A percentile compares a stretch with the other conserved stretches of the same genome.
Conservation (phyloP, 2,329 filamentous ascomycete genomes). For the Coleophoma eucalyptorum region DNA sequence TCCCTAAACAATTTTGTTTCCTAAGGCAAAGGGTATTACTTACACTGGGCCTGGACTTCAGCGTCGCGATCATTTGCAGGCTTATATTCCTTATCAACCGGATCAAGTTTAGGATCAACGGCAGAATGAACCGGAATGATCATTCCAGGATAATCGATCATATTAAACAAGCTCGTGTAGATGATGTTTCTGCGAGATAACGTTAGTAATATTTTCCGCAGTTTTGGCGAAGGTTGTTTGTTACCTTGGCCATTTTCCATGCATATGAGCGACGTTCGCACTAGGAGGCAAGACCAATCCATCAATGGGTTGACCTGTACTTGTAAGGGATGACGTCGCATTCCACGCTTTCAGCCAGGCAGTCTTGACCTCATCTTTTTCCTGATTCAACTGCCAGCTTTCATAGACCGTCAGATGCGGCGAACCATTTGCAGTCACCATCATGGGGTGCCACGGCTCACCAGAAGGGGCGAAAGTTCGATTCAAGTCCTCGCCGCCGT, state of each 20-base stretch:
- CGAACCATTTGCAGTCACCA: neutral
- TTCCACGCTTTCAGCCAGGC: slow-evolving; percentile 1
- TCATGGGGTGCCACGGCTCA: neutral
- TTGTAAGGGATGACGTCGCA: slow-evolving; percentile 1
- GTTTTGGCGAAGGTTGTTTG: neutral
- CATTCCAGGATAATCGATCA: slow-evolving; percentile 59
- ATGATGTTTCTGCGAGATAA: slow-evolving; percentile 3
- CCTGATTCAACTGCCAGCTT: neutral
- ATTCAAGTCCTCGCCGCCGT: neutral
- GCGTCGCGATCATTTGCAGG: slow-evolving; percentile 1
- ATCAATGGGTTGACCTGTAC: slow-evolving; percentile 4
- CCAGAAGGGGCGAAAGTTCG: neutral
- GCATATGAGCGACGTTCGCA: slow-evolving; percentile 1
- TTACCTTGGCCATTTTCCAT: slow-evolving; percentile 1
- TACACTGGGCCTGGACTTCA: slow-evolving; percentile 4
- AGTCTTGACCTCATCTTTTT: neutral
- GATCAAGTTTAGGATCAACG: slow-evolving; percentile 5
- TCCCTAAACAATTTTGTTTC: too few relatives aligned
- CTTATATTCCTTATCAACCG: slow-evolving; percentile 2
- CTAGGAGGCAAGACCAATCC: slow-evolving; percentile 2
- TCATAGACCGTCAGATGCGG: neutral
- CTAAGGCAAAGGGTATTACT: neutral
- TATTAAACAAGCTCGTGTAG: slow-evolving; percentile 55
- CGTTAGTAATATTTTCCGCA: neutral
- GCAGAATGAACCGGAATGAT: slow-evolving; percentile 39